phyloP scores from a whole-genome alignment of 768 basidiomycete species.

The Agrocybe chaxingu region DNA sequence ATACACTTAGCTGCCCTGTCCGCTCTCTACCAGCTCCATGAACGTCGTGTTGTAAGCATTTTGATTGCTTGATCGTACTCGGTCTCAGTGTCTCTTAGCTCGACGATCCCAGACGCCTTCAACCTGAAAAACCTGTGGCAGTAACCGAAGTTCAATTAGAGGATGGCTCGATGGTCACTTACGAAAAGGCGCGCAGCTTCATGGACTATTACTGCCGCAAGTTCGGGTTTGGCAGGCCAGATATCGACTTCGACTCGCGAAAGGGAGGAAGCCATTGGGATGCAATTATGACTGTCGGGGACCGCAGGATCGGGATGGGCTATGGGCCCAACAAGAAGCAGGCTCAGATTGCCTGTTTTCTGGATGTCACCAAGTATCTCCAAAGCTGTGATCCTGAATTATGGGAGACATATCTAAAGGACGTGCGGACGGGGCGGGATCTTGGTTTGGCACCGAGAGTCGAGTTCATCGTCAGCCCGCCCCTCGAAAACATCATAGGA shows the following conservation, averaged over 20 bases:
- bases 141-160: constrained; percentile 38
- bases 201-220: constrained; percentile 93
- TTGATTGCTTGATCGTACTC: neutral
- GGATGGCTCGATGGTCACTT: constrained; percentile 60
- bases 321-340: constrained; percentile 64
- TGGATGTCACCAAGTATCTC: constrained; percentile 86
- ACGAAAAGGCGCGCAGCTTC: constrained; percentile 79
- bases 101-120: constrained; percentile 32
- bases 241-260: constrained; percentile 46
- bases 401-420: constrained; percentile 69
- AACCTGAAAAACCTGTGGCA: constrained; percentile 16
- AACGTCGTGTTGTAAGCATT: constrained; percentile 57
- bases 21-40: constrained; percentile 67
- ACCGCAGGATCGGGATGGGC: constrained; percentile 81
- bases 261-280: constrained; percentile 51
- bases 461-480: constrained; percentile 57
- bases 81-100: constrained; percentile 24
- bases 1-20: constrained; percentile 75
- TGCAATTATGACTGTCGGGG: constrained; percentile 72
- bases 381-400: constrained; percentile 78
- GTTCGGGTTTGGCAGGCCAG: constrained; percentile 72
- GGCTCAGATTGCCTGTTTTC: constrained; percentile 69
- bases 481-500: constrained; percentile 65
- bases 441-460: constrained; percentile 72
- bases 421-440: constrained; percentile 61